These are phyloP conservation scores for Pseudonitzschia pungens DNA, from an alignment of 108 stramenopile species.

Conservation along the genomic window DNA sequence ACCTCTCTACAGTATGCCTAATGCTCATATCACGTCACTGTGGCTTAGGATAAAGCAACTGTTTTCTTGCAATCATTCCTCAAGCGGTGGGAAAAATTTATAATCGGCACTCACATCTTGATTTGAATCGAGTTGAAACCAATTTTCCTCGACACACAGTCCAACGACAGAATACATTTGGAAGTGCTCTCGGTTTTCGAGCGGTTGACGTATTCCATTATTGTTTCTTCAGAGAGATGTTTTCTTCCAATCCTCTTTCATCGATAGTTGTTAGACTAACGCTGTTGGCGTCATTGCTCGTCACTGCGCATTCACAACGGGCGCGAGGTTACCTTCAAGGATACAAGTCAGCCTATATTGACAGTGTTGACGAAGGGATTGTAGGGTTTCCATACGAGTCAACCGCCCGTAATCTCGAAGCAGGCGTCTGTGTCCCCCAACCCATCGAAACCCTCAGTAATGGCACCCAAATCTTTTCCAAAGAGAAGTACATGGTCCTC, in stretches of 20 bases:
- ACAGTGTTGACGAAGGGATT: too few relatives aligned
- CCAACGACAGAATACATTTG: too few relatives aligned
- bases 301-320: neutral
- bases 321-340: neutral
- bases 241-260: neutral
- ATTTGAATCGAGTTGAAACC: too few relatives aligned
- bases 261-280: neutral
- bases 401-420: neutral
- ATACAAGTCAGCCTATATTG: too few relatives aligned
- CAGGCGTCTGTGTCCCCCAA: neutral
- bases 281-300: neutral
- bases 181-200: too few relatives aligned
- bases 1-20: too few relatives aligned
- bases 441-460: neutral
- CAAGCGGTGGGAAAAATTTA: too few relatives aligned
- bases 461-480: neutral
- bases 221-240: neutral
- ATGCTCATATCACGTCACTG: too few relatives aligned
- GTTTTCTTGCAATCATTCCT: too few relatives aligned
- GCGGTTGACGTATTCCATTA: neutral
- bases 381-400: neutral
- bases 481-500: conserved; percentile 5
- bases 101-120: too few relatives aligned
- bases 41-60: too few relatives aligned
- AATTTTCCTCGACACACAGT: too few relatives aligned